A percentile compares a stretch with the other conserved stretches of the same genome.
Conservation (phyloP, 345 rosid species). For the Ceriops zippeliana region DNA sequence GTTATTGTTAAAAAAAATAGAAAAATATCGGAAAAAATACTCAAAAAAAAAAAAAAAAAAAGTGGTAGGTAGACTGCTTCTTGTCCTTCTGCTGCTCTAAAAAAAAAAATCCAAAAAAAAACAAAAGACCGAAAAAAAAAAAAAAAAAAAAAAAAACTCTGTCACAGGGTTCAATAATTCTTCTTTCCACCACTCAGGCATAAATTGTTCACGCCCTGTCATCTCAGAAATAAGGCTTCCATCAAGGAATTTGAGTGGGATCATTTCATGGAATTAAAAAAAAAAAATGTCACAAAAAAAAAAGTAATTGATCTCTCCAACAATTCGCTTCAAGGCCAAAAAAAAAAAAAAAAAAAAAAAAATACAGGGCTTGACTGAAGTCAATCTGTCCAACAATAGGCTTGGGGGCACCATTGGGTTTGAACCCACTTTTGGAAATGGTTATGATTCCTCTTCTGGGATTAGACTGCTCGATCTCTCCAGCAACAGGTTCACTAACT, state of each 20-base stretch:
- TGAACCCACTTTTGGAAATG: slow-evolving; percentile 18
- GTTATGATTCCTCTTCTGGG: slow-evolving; percentile 33
- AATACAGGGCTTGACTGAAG: slow-evolving; percentile 31
- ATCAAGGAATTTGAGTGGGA: slow-evolving; percentile 63
- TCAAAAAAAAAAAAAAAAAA: too few relatives aligned
- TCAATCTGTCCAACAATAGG: slow-evolving; percentile 48
- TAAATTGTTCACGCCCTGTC: slow-evolving; percentile 45
- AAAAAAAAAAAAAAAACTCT: too few relatives aligned
- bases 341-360: too few relatives aligned
- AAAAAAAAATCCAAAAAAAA: too few relatives aligned
- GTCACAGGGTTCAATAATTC: slow-evolving; percentile 68
- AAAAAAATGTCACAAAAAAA: too few relatives aligned
- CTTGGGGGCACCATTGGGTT: slow-evolving; percentile 53
- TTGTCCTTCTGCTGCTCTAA: slow-evolving; percentile 40
- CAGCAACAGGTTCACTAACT: slow-evolving; percentile 65
- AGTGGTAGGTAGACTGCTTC: slow-evolving; percentile 26
- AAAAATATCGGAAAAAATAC: too few relatives aligned
- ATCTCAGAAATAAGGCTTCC: slow-evolving; percentile 40
- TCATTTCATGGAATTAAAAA: slow-evolving; percentile 65
- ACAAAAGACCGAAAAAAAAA: too few relatives aligned
- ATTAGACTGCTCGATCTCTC: slow-evolving; percentile 64
- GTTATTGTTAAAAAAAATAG: too few relatives aligned
- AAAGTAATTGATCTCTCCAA: slow-evolving; percentile 62
- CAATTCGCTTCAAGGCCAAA: slow-evolving; percentile 74
- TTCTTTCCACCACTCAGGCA: slow-evolving; percentile 32